phyloP scores from a whole-genome alignment of 2,329 filamentous ascomycete genomes.

The Aureobasidium uvarum region DNA sequence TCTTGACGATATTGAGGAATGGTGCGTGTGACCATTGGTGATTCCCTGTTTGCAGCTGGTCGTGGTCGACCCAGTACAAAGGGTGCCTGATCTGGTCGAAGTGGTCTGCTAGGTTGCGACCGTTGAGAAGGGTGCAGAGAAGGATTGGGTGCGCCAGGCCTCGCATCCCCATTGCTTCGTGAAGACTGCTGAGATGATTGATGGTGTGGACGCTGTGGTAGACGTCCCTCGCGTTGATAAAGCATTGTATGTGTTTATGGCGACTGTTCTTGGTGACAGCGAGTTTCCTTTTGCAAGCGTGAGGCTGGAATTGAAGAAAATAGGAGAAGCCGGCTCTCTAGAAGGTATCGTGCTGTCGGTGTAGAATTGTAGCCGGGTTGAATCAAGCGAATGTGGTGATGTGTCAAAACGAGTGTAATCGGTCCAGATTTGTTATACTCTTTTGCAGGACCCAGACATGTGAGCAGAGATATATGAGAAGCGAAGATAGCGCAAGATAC shows the following conservation, averaged over 20 bases:
- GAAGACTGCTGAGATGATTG: background rate
- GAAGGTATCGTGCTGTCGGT: background rate
- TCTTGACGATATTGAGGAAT: conserved; percentile 23
- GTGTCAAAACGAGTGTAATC: background rate
- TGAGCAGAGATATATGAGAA: conserved; percentile 3
- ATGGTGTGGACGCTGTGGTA: background rate
- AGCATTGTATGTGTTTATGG: background rate
- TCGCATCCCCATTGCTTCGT: background rate
- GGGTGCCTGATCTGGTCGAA: conserved; percentile 31
- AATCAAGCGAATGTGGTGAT: conserved; percentile 6
- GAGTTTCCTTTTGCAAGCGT: background rate
- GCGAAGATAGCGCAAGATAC: background rate
- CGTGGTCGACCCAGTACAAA: conserved; percentile 15
- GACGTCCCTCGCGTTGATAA: background rate
- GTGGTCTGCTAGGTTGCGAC: conserved; percentile 34
- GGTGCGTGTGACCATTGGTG: conserved; percentile 25
- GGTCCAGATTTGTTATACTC: background rate
- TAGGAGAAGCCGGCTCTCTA: conserved; percentile 13
- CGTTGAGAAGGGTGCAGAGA: conserved; percentile 20
- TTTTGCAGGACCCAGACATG: background rate
- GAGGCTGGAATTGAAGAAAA: background rate
- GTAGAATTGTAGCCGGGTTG: background rate
- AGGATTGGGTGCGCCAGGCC: background rate
- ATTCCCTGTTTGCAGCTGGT: conserved; percentile 28
- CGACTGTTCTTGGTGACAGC: background rate